Evolutionary conservation across 805 yeast genomes (phyloP).

Genomic region (Yamadazyma sp.): DNA sequence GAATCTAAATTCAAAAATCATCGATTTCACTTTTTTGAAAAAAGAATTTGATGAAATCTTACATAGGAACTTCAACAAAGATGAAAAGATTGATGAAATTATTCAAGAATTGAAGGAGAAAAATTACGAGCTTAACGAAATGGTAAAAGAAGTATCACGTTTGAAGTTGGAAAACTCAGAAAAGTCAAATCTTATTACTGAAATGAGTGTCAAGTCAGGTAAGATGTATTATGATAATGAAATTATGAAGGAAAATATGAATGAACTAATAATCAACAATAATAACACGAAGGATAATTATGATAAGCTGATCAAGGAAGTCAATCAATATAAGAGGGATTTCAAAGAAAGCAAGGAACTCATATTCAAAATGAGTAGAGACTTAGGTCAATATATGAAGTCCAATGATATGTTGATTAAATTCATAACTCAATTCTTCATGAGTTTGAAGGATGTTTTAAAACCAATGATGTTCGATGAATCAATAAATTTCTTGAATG

Average conservation of each 20-base stretch:
- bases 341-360: neutral
- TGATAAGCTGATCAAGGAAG: too few relatives aligned
- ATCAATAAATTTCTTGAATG: slow-evolving; percentile 10
- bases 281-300: too few relatives aligned
- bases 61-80: neutral
- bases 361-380: neutral
- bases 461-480: slow-evolving; percentile 17
- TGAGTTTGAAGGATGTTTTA: slow-evolving; percentile 5
- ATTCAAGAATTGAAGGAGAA: neutral
- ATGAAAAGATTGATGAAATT: neutral
- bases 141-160: too few relatives aligned
- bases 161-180: neutral
- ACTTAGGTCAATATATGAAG: neutral
- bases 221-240: too few relatives aligned
- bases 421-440: slow-evolving; percentile 6
- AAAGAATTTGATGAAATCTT: neutral
- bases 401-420: slow-evolving; percentile 2
- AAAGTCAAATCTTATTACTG: too few relatives aligned
- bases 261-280: too few relatives aligned
- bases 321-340: too few relatives aligned
- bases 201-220: too few relatives aligned
- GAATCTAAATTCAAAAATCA: neutral
- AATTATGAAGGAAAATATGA: too few relatives aligned
- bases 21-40: neutral
- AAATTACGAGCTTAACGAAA: too few relatives aligned